phyloP scores from a whole-genome alignment of 106 monocot species.

The Allium cepa region DNA sequence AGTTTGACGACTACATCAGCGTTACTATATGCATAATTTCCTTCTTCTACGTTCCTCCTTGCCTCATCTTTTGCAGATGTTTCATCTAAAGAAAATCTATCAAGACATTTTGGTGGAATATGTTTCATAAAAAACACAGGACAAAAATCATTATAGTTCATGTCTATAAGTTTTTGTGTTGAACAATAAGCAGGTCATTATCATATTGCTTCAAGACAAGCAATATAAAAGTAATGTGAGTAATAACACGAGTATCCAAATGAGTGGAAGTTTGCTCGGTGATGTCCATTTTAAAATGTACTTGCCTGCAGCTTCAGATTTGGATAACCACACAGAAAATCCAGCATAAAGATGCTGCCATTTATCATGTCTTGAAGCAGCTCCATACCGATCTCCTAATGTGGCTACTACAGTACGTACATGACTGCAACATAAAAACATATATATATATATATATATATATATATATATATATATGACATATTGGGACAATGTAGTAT shows the following conservation, averaged over 20 bases:
- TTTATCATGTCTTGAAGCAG: conserved; percentile 62
- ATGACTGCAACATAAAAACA: conserved; percentile 40
- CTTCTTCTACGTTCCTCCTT: conserved; percentile 40
- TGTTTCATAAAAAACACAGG: too few species aligned
- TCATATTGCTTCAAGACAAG: too few species aligned
- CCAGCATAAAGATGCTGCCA: conserved; percentile 88
- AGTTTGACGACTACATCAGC: conserved; percentile 79
- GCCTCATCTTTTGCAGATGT: conserved; percentile 78
- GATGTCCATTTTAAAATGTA: too few species aligned
- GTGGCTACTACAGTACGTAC: conserved; percentile 77
- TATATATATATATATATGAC: neutral
- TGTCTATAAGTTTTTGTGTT: too few species aligned
- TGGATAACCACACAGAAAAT: conserved; percentile 81
- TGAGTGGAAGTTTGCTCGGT: too few species aligned
- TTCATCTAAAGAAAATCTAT: conserved; percentile 39
- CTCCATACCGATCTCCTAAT: conserved; percentile 75
- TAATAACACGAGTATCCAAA: too few species aligned
- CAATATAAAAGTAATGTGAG: too few species aligned
- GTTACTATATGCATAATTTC: conserved; percentile 57
- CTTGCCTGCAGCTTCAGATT: conserved; percentile 45
- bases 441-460: neutral
- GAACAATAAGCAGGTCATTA: too few species aligned
- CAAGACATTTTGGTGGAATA: too few species aligned
- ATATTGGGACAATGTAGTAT: neutral
- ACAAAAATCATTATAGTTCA: too few species aligned